Evolutionary conservation across 805 yeast genomes (phyloP).

Genomic region (Candida gorgasii): DNA sequence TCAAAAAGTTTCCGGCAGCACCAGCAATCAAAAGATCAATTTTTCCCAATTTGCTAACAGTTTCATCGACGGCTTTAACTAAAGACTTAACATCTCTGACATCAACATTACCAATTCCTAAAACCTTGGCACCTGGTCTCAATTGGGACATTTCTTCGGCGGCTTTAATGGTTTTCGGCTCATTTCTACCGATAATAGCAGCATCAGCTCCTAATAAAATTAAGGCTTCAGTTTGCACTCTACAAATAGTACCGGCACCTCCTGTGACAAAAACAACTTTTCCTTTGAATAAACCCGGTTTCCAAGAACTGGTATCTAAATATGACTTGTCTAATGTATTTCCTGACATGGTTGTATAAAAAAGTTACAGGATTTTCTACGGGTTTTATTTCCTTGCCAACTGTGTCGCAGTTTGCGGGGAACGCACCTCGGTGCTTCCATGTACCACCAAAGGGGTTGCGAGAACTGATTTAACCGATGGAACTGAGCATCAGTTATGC

Average conservation of each 20-base stretch:
- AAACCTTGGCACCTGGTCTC: constrained; percentile 61
- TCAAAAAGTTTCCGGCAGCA: constrained; percentile 91
- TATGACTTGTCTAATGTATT: constrained; percentile 30
- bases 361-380: neutral
- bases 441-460: neutral
- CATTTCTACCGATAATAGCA: constrained; percentile 79
- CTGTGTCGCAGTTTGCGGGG: constrained; percentile 4
- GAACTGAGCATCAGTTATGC: neutral
- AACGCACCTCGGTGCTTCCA: constrained; percentile 5
- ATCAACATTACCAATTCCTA: constrained; percentile 74
- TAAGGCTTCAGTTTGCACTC: constrained; percentile 85
- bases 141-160: constrained; percentile 65
- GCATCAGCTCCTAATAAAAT: constrained; percentile 85
- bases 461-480: neutral
- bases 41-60: constrained; percentile 69
- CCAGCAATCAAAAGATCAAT: constrained; percentile 91
- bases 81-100: constrained; percentile 71
- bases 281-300: constrained; percentile 70
- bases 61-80: constrained; percentile 58
- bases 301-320: constrained; percentile 36
- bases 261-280: constrained; percentile 93
- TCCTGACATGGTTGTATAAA: neutral
- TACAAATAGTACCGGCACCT: constrained; percentile 94
- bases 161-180: constrained; percentile 61
- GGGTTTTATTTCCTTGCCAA: constrained; percentile 1